Conservation (phyloP, 495 filamentous ascomycete genomes). For the Annulohypoxylon moriforme region DNA sequence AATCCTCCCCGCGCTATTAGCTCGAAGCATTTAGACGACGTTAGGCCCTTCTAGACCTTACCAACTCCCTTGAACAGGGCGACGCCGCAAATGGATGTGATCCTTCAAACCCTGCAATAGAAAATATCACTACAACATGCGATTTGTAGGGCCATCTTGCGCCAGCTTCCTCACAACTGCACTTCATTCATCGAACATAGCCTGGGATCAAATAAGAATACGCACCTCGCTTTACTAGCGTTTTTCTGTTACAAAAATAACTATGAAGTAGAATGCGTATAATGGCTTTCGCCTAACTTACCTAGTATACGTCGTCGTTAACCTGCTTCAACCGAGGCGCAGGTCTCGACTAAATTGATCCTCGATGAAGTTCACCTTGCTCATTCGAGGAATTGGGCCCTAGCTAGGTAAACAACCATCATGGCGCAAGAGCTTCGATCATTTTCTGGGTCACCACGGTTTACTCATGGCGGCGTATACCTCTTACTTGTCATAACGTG, state of each 20-base stretch:
- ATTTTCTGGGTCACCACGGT: not conserved
- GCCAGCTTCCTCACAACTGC: not conserved
- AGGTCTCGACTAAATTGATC: constrained; percentile 29
- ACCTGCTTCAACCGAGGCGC: constrained; percentile 13
- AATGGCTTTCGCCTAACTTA: not conserved
- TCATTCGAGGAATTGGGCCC: constrained; percentile 4
- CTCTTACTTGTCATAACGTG: not conserved
- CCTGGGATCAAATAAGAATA: constrained; percentile 1
- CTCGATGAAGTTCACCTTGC: constrained; percentile 5
- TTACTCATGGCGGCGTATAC: constrained; percentile 4
- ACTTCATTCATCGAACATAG: not conserved
- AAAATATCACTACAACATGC: constrained; percentile 4
- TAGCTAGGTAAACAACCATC: not conserved
- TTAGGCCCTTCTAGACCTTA: constrained; percentile 3
- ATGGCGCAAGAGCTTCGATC: not conserved
- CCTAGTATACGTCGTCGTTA: not conserved
- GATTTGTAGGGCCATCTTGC: constrained; percentile 1
- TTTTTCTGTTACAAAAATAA: not conserved
- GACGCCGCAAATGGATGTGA: constrained; percentile 8
- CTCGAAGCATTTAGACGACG: constrained; percentile 23
- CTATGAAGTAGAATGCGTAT: not conserved
- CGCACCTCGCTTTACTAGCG: not conserved
- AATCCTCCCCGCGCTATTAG: constrained; percentile 5
- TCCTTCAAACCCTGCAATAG: constrained; percentile 34
- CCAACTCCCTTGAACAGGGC: not conserved